Conservation (phyloP, 345 rosid genomes). For the Trapa incisa region DNA sequence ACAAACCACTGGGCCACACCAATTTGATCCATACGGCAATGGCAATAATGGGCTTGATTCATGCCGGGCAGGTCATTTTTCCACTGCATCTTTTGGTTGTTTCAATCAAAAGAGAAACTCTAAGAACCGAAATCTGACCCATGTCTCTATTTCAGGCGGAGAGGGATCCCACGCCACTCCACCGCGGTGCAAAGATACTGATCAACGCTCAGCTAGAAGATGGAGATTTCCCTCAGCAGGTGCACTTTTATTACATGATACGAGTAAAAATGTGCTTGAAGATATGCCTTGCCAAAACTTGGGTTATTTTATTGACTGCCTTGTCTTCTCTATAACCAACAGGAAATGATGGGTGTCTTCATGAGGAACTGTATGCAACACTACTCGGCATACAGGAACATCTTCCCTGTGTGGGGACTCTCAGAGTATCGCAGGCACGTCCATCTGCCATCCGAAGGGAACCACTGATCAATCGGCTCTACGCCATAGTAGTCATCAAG, state of each 20-base stretch:
- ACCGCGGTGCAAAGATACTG: constrained; percentile 25
- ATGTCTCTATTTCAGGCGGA: constrained; percentile 7
- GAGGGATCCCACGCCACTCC: constrained; percentile 29
- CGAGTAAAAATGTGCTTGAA: background rate
- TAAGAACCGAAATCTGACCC: background rate
- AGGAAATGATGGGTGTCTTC: constrained; percentile 71
- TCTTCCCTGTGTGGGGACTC: constrained; percentile 60
- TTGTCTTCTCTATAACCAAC: constrained; percentile 1
- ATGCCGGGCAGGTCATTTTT: constrained; percentile 30
- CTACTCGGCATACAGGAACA: constrained; percentile 59
- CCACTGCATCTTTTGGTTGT: background rate
- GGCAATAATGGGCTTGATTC: constrained; percentile 51
- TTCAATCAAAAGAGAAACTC: background rate
- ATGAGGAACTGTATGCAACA: constrained; percentile 73
- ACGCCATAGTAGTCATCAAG: background rate
- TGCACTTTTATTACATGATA: background rate
- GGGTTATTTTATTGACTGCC: background rate
- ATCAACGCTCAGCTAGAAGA: constrained; percentile 28
- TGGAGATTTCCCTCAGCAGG: constrained; percentile 41
- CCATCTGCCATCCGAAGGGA: constrained; percentile 18
- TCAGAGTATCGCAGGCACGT: constrained; percentile 46
- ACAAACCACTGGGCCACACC: constrained; percentile 28
- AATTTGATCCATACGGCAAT: constrained; percentile 52
- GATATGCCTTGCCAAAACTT: background rate
- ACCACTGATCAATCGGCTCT: background rate